Conservation (phyloP, 371 early-diverging fungal species). For the Dinochytrium kinnereticum region DNA sequence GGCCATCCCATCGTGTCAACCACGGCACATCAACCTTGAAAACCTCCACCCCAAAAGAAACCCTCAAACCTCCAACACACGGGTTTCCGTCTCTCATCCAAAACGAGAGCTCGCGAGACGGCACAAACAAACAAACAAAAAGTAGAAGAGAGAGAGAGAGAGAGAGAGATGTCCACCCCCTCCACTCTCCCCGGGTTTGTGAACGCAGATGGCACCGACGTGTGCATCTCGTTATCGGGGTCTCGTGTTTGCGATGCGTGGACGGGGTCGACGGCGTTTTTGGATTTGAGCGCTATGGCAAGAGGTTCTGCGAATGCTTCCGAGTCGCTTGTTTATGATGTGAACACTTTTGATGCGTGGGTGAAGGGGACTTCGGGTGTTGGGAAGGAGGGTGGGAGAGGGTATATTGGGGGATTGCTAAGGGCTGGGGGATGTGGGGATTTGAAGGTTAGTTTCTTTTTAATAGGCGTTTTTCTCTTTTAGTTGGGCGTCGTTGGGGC, state of each 20-base stretch:
- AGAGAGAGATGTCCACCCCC: constrained; percentile 12
- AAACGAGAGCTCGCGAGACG: too few relatives aligned
- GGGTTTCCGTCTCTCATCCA: too few relatives aligned
- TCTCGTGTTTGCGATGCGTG: constrained; percentile 9
- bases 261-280: not conserved
- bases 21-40: too few relatives aligned
- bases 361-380: not conserved
- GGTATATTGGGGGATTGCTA: constrained; percentile 13
- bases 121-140: too few relatives aligned
- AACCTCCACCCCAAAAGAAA: too few relatives aligned
- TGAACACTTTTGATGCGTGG: constrained; percentile 5
- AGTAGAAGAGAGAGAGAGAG: too few relatives aligned
- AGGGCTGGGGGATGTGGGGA: constrained; percentile 11
- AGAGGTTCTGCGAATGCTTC: not conserved
- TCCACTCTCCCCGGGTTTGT: constrained; percentile 6
- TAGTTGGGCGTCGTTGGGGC: not conserved
- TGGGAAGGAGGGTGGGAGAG: not conserved
- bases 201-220: constrained; percentile 11
- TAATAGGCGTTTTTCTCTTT: not conserved
- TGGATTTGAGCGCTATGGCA: constrained; percentile 17
- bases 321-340: constrained; percentile 4
- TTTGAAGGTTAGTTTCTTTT: not conserved
- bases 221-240: not conserved
- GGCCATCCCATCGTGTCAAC: too few relatives aligned
- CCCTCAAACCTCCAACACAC: too few relatives aligned